Conservation (phyloP, 768 basidiomycete genomes). For the Amanita rubescens region DNA sequence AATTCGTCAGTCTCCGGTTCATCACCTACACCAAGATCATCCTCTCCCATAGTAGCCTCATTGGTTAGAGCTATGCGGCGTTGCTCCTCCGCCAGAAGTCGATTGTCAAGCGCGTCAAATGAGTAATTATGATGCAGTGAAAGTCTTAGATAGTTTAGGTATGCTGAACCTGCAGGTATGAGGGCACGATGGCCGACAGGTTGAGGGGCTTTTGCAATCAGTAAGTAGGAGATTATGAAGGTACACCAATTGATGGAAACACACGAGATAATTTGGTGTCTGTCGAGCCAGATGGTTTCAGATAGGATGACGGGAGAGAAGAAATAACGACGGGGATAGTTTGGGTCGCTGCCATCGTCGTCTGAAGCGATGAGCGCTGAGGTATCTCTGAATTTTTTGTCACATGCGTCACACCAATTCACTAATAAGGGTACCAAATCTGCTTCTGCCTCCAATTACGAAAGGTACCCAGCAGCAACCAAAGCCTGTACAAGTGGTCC, state of each 20-base stretch:
- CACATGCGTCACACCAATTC: neutral
- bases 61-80: slow-evolving; percentile 46
- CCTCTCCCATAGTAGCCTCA: slow-evolving; percentile 40
- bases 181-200: slow-evolving; percentile 40
- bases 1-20: slow-evolving; percentile 74
- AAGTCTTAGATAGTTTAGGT: slow-evolving; percentile 75
- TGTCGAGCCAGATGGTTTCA: slow-evolving; percentile 23
- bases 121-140: slow-evolving; percentile 67
- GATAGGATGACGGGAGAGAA: slow-evolving; percentile 35
- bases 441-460: slow-evolving; percentile 10
- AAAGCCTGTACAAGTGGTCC: slow-evolving; percentile 21
- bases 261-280: slow-evolving; percentile 21
- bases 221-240: neutral
- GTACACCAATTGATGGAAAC: slow-evolving; percentile 11
- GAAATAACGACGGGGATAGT: slow-evolving; percentile 24
- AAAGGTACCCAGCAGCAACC: slow-evolving; percentile 18
- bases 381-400: neutral
- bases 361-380: neutral
- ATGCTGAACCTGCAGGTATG: slow-evolving; percentile 84
- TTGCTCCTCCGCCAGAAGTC: slow-evolving; percentile 34
- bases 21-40: slow-evolving; percentile 89
- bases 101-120: slow-evolving; percentile 78
- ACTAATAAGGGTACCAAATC: neutral
- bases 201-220: slow-evolving; percentile 22
- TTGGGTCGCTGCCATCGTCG: slow-evolving; percentile 20